Evolutionary conservation across 805 yeast genomes (phyloP).

Genomic region (Metschnikowia borealis): DNA sequence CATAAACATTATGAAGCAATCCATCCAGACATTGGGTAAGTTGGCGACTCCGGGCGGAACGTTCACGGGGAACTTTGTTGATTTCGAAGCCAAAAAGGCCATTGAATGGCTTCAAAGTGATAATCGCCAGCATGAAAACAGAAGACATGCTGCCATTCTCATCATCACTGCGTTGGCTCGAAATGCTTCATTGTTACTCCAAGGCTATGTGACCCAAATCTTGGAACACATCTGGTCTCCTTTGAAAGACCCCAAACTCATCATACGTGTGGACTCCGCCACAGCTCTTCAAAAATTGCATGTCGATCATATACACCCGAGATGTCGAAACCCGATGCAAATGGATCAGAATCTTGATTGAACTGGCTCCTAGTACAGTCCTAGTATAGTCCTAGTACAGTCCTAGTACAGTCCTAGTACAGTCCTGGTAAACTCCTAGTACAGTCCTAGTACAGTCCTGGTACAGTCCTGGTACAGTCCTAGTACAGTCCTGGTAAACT

Average conservation of each 20-base stretch:
- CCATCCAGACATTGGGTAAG: slow-evolving; percentile 83
- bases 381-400: too few relatives aligned
- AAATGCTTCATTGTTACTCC: slow-evolving; percentile 80
- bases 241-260: slow-evolving; percentile 69
- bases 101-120: slow-evolving; percentile 91
- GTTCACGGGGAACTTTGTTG: slow-evolving; percentile 87
- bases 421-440: too few relatives aligned
- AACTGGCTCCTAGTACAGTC: too few relatives aligned
- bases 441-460: too few relatives aligned
- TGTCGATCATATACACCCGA: slow-evolving; percentile 73
- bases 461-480: too few relatives aligned
- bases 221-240: slow-evolving; percentile 86
- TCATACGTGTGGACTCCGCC: slow-evolving; percentile 81
- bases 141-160: slow-evolving; percentile 88
- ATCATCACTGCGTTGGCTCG: slow-evolving; percentile 79
- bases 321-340: slow-evolving; percentile 65
- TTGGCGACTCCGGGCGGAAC: slow-evolving; percentile 88
- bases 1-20: slow-evolving; percentile 76
- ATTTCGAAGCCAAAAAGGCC: slow-evolving; percentile 82
- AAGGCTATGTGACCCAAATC: slow-evolving; percentile 72
- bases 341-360: slow-evolving; percentile 71
- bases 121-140: slow-evolving; percentile 62
- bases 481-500: too few relatives aligned
- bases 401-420: too few relatives aligned
- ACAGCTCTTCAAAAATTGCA: slow-evolving; percentile 71